phyloP scores from a whole-genome alignment of 306 rosid genomes.

The Cucurbita argyrosperma region DNA sequence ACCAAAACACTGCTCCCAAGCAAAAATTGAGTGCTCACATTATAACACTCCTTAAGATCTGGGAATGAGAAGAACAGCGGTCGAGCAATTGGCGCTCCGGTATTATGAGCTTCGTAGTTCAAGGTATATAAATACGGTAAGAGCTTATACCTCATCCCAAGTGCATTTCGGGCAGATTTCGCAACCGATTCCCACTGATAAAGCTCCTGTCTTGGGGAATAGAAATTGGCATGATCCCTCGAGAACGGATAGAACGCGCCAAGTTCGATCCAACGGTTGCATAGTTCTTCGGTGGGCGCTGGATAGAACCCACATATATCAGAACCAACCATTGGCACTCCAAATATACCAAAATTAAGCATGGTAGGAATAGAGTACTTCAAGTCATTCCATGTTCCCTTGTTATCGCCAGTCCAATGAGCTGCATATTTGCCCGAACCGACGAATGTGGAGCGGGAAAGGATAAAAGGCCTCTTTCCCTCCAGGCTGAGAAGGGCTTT shows the following conservation, averaged over 20 bases:
- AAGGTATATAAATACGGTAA: slow-evolving; percentile 90
- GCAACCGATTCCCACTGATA: slow-evolving; percentile 92
- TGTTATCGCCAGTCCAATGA: slow-evolving; percentile 96
- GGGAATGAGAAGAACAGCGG: slow-evolving; percentile 92
- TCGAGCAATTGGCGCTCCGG: slow-evolving; percentile 91
- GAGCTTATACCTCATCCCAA: slow-evolving; percentile 72
- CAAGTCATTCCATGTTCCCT: slow-evolving; percentile 80
- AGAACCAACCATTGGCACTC: slow-evolving; percentile 96
- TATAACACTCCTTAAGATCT: slow-evolving; percentile 41
- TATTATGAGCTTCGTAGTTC: slow-evolving; percentile 68
- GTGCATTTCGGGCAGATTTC: slow-evolving; percentile 71
- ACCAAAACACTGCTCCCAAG: slow-evolving; percentile 70
- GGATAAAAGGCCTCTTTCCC: slow-evolving; percentile 79
- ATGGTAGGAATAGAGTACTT: slow-evolving; percentile 75
- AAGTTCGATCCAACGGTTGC: slow-evolving; percentile 93
- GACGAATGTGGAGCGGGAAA: slow-evolving; percentile 75
- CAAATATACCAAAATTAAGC: slow-evolving; percentile 89
- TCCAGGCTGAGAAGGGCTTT: slow-evolving; percentile 65
- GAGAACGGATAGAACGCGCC: slow-evolving; percentile 98
- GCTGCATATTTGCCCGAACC: slow-evolving; percentile 88
- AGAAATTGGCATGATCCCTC: slow-evolving; percentile 81
- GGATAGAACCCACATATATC: slow-evolving; percentile 96
- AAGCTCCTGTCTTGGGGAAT: slow-evolving; percentile 95
- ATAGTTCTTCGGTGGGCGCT: slow-evolving; percentile 82
- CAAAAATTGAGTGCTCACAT: slow-evolving; percentile 75